These are phyloP conservation scores for Leishmania martiniquensis DNA, from an alignment of 208 protist genomes.

Conservation along the genomic window DNA sequence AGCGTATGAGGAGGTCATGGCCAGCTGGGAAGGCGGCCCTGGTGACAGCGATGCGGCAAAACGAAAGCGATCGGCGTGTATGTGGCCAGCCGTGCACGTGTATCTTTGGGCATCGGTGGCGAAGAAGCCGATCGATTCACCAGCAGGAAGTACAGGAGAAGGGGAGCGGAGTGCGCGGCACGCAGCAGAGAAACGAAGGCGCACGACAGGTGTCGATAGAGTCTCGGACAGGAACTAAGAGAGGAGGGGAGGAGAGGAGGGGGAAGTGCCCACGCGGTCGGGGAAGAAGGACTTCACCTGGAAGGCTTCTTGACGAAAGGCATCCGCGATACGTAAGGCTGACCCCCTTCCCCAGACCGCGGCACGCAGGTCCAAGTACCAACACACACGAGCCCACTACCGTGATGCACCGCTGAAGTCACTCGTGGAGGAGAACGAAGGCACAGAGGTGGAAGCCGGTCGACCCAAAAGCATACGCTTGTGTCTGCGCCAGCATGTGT, in stretches of 20 bases:
- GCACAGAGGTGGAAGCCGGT: background rate
- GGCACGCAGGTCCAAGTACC: background rate
- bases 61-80: slow-evolving; percentile 5
- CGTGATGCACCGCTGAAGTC: background rate
- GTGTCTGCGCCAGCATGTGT: background rate
- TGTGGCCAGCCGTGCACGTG: background rate
- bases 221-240: background rate
- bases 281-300: background rate
- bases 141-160: background rate
- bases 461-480: background rate
- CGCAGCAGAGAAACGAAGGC: background rate
- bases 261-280: too few relatives aligned
- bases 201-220: background rate
- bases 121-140: background rate
- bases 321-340: background rate
- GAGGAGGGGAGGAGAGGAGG: background rate
- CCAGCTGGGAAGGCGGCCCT: background rate
- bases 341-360: background rate
- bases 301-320: too few relatives aligned
- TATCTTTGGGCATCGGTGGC: background rate
- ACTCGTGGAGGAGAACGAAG: too few relatives aligned
- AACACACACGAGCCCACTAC: background rate
- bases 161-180: background rate
- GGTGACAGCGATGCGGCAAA: background rate
- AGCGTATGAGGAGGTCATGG: slow-evolving; percentile 28